Percentiles rank a stretch among this genome's conserved stretches.
Conservation (phyloP, 441 rosid species). For the Populus tomentosa region DNA sequence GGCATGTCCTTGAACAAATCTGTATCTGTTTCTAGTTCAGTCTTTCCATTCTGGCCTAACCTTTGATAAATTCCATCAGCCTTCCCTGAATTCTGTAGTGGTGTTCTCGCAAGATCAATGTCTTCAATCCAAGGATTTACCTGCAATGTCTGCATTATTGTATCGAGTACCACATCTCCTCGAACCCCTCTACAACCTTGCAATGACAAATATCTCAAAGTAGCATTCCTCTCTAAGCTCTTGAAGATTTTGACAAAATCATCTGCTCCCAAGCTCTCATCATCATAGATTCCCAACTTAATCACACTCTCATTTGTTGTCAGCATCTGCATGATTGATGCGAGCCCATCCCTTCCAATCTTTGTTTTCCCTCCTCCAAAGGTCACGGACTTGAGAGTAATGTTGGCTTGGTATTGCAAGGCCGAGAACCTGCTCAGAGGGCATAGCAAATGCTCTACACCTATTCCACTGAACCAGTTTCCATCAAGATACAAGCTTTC, state of each 20-base stretch:
- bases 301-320: slow-evolving; percentile 71
- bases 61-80: slow-evolving; percentile 70
- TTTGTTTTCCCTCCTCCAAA: slow-evolving; percentile 70
- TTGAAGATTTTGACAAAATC: slow-evolving; percentile 65
- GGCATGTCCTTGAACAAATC: slow-evolving; percentile 87
- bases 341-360: slow-evolving; percentile 72
- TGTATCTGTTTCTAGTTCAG: slow-evolving; percentile 44
- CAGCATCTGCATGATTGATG: slow-evolving; percentile 69
- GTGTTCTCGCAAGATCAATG: slow-evolving; percentile 78
- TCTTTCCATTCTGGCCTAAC: slow-evolving; percentile 65
- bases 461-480: slow-evolving; percentile 69
- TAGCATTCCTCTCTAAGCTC: slow-evolving; percentile 70
- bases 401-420: slow-evolving; percentile 83
- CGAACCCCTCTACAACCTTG: slow-evolving; percentile 86
- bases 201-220: slow-evolving; percentile 62
- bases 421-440: slow-evolving; percentile 89
- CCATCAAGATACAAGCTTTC: slow-evolving; percentile 74
- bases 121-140: slow-evolving; percentile 88
- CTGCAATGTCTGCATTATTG: slow-evolving; percentile 72
- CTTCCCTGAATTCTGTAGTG: slow-evolving; percentile 61
- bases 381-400: slow-evolving; percentile 54
- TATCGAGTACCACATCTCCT: slow-evolving; percentile 59
- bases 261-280: slow-evolving; percentile 65
- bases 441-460: slow-evolving; percentile 74
- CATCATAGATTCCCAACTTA: slow-evolving; percentile 69